Conservation (phyloP, 1,139 yeast species). For the Starmera stellimalicola region DNA sequence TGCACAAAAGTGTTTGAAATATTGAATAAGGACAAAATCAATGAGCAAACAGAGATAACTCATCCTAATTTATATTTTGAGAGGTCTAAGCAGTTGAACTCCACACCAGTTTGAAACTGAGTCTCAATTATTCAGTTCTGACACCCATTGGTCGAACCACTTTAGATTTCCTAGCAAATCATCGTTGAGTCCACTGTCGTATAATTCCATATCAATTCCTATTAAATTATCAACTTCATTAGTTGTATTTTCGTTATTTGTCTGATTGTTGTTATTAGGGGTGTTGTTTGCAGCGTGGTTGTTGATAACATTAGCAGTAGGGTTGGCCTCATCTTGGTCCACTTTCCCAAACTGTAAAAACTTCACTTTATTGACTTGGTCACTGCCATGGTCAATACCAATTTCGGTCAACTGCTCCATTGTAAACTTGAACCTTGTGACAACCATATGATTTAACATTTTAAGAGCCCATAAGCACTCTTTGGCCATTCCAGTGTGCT, state of each 20-base stretch:
- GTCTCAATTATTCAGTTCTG: conserved; percentile 5
- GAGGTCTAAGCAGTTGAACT: conserved; percentile 33
- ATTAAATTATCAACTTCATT: background rate
- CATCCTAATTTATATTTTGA: conserved; percentile 90
- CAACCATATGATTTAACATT: conserved; percentile 42
- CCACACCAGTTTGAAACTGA: background rate
- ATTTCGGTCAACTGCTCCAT: conserved; percentile 26
- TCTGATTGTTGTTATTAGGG: conserved; percentile 1
- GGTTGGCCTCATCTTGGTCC: conserved; percentile 4
- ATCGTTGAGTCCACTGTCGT: conserved; percentile 16
- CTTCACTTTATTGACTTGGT: conserved; percentile 39
- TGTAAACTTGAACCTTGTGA: conserved; percentile 37
- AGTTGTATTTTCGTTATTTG: conserved; percentile 1
- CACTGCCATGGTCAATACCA: conserved; percentile 52
- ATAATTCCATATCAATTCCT: conserved; percentile 17
- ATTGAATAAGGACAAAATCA: conserved; percentile 37
- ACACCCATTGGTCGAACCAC: conserved; percentile 43
- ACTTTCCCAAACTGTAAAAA: conserved; percentile 38
- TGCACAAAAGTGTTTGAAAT: conserved; percentile 85
- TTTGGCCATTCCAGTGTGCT: conserved; percentile 38
- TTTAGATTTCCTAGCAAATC: conserved; percentile 36
- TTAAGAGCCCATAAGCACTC: conserved; percentile 60
- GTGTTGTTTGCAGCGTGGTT: background rate
- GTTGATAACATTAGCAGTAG: background rate
- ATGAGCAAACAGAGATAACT: conserved; percentile 43